Percentiles rank a stretch among this genome's conserved stretches.
Evolutionary conservation across 2,329 filamentous ascomycete genomes (phyloP).

Genomic region (Bipolaris gigantea): DNA sequence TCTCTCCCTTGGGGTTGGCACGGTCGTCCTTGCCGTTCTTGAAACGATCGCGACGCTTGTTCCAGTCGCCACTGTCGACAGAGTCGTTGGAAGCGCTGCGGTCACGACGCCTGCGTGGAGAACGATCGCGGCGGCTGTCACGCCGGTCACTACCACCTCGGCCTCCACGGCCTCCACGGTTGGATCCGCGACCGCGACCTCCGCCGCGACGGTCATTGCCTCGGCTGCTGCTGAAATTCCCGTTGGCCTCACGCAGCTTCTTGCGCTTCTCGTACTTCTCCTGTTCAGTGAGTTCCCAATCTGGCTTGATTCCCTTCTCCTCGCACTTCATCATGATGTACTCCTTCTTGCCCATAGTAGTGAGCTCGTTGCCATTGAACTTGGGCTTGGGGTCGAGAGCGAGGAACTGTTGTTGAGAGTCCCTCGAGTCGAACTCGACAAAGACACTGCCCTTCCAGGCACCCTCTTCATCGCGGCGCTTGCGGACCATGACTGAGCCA

Average conservation of each 20-base stretch:
- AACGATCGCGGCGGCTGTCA: constrained; percentile 28
- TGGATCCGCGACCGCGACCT: constrained; percentile 34
- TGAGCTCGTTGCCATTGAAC: constrained; percentile 78
- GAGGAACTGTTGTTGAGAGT: constrained; percentile 78
- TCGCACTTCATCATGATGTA: constrained; percentile 65
- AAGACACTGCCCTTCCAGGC: constrained; percentile 96
- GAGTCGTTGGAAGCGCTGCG: constrained; percentile 24
- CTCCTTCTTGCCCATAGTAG: constrained; percentile 83
- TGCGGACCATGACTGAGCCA: constrained; percentile 78
- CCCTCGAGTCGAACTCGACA: constrained; percentile 83
- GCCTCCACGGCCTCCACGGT: constrained; percentile 26
- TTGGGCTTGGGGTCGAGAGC: constrained; percentile 76
- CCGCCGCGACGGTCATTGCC: constrained; percentile 33
- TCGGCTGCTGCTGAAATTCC: constrained; percentile 34
- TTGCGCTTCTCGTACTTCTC: constrained; percentile 17
- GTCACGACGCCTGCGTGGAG: constrained; percentile 28
- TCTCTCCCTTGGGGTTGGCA: constrained; percentile 24
- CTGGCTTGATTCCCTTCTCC: constrained; percentile 50
- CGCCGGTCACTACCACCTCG: constrained; percentile 23
- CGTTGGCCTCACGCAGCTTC: constrained; percentile 27
- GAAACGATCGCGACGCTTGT: constrained; percentile 39
- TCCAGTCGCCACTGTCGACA: constrained; percentile 32
- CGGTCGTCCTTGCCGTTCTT: constrained; percentile 37
- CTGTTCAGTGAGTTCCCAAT: constrained; percentile 43
- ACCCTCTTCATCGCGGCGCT: constrained; percentile 71